phyloP scores from a whole-genome alignment of 257 asterid genomes.

The Echium plantagineum region DNA sequence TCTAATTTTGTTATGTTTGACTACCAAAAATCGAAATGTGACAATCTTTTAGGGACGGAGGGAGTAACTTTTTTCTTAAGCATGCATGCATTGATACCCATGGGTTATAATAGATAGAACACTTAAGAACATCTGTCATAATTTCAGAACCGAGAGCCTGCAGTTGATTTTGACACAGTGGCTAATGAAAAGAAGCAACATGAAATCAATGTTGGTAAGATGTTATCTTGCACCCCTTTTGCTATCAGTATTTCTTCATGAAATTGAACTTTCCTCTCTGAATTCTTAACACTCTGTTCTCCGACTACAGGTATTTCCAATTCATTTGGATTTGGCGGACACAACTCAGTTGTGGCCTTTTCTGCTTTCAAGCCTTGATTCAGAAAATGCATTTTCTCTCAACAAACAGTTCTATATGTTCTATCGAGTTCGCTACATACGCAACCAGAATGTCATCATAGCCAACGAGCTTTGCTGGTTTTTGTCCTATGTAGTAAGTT shows the following conservation, averaged over 20 bases:
- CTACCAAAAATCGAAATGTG: too few species aligned
- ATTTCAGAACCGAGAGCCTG: slow-evolving; percentile 74
- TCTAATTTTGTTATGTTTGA: too few species aligned
- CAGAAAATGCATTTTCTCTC: slow-evolving; percentile 1
- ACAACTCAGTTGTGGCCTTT: slow-evolving; percentile 66
- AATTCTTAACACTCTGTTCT: background rate
- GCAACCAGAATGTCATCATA: background rate
- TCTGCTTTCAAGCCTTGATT: slow-evolving; percentile 69
- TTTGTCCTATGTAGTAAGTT: background rate
- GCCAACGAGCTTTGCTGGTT: background rate
- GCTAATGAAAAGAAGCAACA: slow-evolving; percentile 75
- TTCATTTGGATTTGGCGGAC: slow-evolving; percentile 81
- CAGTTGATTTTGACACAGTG: slow-evolving; percentile 75
- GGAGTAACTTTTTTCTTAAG: too few species aligned
- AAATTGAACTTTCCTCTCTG: background rate
- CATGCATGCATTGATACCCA: too few species aligned
- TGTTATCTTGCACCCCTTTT: background rate
- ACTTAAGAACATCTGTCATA: too few species aligned
- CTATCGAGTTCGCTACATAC: background rate
- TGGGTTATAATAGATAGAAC: too few species aligned
- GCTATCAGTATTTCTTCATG: background rate
- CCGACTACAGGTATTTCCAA: slow-evolving; percentile 63
- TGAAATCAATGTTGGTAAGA: slow-evolving; percentile 74
- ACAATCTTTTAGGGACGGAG: too few species aligned
- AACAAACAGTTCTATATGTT: slow-evolving; percentile 1